Base-by-base conservation (phyloP, 2,329 filamentous ascomycete species). In the Parastagonospora nodorum region DNA sequence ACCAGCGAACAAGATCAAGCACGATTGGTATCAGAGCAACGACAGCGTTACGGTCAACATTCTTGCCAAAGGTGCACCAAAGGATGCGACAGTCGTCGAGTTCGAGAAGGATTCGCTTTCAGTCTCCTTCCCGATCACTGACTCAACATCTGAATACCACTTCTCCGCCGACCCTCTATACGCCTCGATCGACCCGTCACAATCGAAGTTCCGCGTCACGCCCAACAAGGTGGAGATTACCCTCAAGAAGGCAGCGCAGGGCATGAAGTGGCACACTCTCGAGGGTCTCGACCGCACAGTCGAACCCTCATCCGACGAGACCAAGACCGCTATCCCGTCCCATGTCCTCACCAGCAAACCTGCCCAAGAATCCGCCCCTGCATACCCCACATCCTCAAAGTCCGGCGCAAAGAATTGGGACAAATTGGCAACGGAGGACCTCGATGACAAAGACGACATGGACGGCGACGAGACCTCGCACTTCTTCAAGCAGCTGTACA, bases 401-500 rank as follows among this genome's bases (percentile, higher is more conserved):
- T 81, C 77, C 1, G 93, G 92, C 0, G 85, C 89, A 2, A 96
- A 96, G 75, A 84, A 99, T 75, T 99, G 94, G 94, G 94, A 99
- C 70, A 89, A 86, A 55, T 68, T 97, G 2, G 85, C 81, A 7
- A 74, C 76, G 1, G 78, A 79, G 0, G 80, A 82, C 1, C 63
- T 68, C 8, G 74, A 76, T 28, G 80, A 84, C 1, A 85, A 82
- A 10, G 80, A 83, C n/a, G 75, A 78, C 27, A 77, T 79, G 5
- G 53, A 75, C 16, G 82, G 80, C 1, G 85, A 88, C 51, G 84
- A 88, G 27, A 85, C 92, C 8, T 88, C 95, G 63, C 70, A 74
- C 9, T 97, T 97, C 77, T 99, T 99, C 80, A 94, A 95, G 80
- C 87, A 88, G 66, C 79, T 99, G 1, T 97, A 93, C 76, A 85